These are phyloP conservation scores for Globisporangium perplexum DNA, from an alignment of 352 stramenopile species.

Conservation along the genomic window DNA sequence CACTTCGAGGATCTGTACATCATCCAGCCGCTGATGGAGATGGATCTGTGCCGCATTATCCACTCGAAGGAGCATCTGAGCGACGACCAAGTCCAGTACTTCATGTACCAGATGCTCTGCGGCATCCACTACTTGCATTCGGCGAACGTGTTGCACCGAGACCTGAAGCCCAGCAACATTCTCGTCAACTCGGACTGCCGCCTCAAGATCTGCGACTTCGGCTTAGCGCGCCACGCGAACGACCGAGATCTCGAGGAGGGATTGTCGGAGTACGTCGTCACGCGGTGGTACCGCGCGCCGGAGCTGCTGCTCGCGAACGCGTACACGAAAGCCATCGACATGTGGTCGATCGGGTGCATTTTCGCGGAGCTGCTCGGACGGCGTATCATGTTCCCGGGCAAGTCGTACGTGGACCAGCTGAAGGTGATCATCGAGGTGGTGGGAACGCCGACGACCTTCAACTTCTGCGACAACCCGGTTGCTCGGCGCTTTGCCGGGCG, in stretches of 20 bases:
- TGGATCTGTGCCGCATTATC: slow-evolving; percentile 90
- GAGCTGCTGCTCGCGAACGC: slow-evolving; percentile 79
- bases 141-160: slow-evolving; percentile 93
- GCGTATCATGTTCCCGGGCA: slow-evolving; percentile 75
- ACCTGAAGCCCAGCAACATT: slow-evolving; percentile 98
- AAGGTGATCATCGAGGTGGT: slow-evolving; percentile 86
- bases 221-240: slow-evolving; percentile 73
- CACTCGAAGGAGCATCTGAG: slow-evolving; percentile 87
- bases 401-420: slow-evolving; percentile 85
- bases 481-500: slow-evolving; percentile 76
- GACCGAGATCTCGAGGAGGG: slow-evolving; percentile 76
- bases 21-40: slow-evolving; percentile 97
- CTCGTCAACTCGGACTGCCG: slow-evolving; percentile 92
- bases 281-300: slow-evolving; percentile 89
- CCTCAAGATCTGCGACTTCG: slow-evolving; percentile 88
- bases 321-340: slow-evolving; percentile 88
- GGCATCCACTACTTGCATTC: slow-evolving; percentile 95
- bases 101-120: slow-evolving; percentile 95
- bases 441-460: slow-evolving; percentile 79
- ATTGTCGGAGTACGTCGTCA: slow-evolving; percentile 93
- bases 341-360: slow-evolving; percentile 99
- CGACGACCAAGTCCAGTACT: slow-evolving; percentile 95
- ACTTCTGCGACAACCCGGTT: slow-evolving; percentile 81
- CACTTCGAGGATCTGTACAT: slow-evolving; percentile 98
- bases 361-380: slow-evolving; percentile 97